A percentile compares a stretch with the other conserved stretches of the same genome.
Conservation (phyloP, 768 basidiomycete genomes). For the Naganishia vishniacii region DNA sequence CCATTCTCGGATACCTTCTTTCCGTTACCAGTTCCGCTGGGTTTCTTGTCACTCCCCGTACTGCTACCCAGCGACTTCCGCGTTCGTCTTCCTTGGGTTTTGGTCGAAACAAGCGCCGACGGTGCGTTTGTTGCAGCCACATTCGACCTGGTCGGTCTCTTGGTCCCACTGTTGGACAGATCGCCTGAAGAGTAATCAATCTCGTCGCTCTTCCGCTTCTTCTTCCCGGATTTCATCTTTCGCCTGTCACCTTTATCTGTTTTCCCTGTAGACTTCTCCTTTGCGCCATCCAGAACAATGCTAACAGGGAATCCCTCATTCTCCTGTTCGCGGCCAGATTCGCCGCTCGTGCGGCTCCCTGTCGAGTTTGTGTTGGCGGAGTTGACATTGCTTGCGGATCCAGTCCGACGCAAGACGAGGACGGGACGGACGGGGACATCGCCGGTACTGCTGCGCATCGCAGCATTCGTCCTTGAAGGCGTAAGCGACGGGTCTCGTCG, state of each 20-base stretch:
- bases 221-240: neutral
- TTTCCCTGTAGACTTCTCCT: neutral
- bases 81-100: neutral
- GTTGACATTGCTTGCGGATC: neutral
- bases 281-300: neutral
- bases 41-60: neutral
- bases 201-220: slow-evolving; percentile 15
- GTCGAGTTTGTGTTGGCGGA: neutral
- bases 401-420: neutral
- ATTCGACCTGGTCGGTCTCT: neutral
- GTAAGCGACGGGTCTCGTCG: neutral
- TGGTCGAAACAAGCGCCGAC: neutral
- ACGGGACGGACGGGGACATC: neutral
- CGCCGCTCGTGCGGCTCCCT: neutral
- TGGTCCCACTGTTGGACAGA: too few relatives aligned
- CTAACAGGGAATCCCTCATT: neutral
- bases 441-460: neutral
- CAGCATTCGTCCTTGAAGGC: neutral
- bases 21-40: neutral
- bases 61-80: slow-evolving; percentile 1
- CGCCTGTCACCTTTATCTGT: neutral
- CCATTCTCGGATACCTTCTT: neutral
- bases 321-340: slow-evolving; percentile 1
- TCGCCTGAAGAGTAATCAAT: neutral
- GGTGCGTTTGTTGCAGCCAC: neutral